Evolutionary conservation across 23 red algal genomes (phyloP), one percentile per base, ranked within the genome.

Genomic region (Chondrus crispus): DNA sequence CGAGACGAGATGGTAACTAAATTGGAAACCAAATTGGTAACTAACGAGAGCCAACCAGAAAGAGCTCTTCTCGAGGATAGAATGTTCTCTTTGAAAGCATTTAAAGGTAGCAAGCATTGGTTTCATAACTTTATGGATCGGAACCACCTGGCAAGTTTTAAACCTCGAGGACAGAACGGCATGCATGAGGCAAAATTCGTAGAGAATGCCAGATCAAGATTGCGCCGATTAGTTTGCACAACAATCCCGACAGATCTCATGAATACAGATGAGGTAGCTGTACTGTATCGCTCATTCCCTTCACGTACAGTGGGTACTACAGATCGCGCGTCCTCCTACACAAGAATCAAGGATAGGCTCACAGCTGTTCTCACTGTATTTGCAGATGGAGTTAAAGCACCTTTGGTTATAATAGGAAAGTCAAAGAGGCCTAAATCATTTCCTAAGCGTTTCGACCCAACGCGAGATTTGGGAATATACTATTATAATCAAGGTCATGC

Each of bases 261-360:
- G 4, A 76, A 76, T 48, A 76, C 24, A 43, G 71, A 76, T 38
- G 71, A 76, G 44, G 71, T 76, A 12, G 71, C 71, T 40, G 71
- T 76, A 37, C 44, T 76, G 24, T 76, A 37, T 76, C 28, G 71
- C n/a, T 26, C 8, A 12, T 48, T 76, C 28, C 5, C 71, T 24
- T 26, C 28, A n/a, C 33, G 71, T 40, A 8, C 58, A 64, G 58
- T 64, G 24, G 58, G 58, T n/a, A n/a, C 58, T 64, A 64, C 58
- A 64, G 58, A 64, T 64, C 7, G 35, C 5, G 58, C 14, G n/a
- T n/a, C n/a, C n/a, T n/a, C n/a, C n/a, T n/a, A n/a, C n/a, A n/a
- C n/a, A n/a, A n/a, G n/a, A n/a, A n/a, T n/a, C 7, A 76, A 76
- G 43, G 28, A 5, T 26, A 26, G 71, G 4, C 5, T 76, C 39